These are phyloP conservation scores for Xylariaceae sp. DNA, from an alignment of 2,329 filamentous ascomycete species.

Conservation along the genomic window DNA sequence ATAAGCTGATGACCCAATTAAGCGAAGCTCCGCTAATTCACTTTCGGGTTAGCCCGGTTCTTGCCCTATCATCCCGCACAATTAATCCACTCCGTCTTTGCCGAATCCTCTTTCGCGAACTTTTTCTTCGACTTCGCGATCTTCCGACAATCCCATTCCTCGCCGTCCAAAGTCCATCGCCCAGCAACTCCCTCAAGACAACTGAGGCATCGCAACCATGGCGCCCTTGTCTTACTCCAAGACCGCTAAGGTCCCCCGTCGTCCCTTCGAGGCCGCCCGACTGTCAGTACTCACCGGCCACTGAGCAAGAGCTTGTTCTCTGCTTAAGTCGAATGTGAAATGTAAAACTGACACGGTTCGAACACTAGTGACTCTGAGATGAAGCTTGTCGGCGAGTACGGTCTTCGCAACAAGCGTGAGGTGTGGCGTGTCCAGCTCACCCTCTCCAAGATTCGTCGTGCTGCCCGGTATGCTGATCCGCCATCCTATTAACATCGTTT, in stretches of 20 bases:
- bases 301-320: slow-evolving; percentile 95
- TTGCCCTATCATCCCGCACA: slow-evolving; percentile 33
- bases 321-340: slow-evolving; percentile 84
- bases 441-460: slow-evolving; percentile 99
- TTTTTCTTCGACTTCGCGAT: slow-evolving; percentile 21
- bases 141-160: slow-evolving; percentile 16
- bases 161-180: slow-evolving; percentile 21
- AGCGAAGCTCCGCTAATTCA: slow-evolving; percentile 23
- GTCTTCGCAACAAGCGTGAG: slow-evolving; percentile 99
- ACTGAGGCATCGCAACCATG: slow-evolving; percentile 37
- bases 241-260: slow-evolving; percentile 98
- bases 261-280: slow-evolving; percentile 99
- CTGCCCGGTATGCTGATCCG: slow-evolving; percentile 74
- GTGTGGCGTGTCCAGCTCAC: slow-evolving; percentile 99
- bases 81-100: slow-evolving; percentile 18
- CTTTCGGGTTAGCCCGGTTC: slow-evolving; percentile 18
- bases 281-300: slow-evolving; percentile 97
- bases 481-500: not conserved
- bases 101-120: slow-evolving; percentile 18
- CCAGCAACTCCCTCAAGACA: slow-evolving; percentile 35
- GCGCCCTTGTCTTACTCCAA: slow-evolving; percentile 79
- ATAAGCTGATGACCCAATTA: slow-evolving; percentile 20
- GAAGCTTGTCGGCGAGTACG: slow-evolving; percentile 99
- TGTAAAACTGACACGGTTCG: slow-evolving; percentile 60
- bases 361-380: slow-evolving; percentile 88